Percentiles rank a stretch among this genome's conserved stretches.
phyloP scores from a whole-genome alignment of 148 eudicot genomes.

The Rhododendron vialii region DNA sequence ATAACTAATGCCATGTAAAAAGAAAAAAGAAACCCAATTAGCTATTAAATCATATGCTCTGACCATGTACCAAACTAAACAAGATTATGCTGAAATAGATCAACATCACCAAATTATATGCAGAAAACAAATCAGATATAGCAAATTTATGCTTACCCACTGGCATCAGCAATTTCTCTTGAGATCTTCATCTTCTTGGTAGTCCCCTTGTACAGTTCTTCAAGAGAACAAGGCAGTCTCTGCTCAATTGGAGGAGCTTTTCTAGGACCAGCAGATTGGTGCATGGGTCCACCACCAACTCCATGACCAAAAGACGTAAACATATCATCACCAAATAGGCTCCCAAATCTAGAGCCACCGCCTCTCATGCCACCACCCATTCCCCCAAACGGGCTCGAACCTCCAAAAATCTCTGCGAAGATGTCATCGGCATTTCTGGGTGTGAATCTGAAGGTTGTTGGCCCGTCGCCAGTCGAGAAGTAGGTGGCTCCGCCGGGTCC shows the following conservation, averaged over 20 bases:
- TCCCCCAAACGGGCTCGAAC: conserved; percentile 49
- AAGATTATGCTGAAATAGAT: not conserved
- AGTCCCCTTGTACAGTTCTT: conserved; percentile 45
- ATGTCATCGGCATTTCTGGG: conserved; percentile 67
- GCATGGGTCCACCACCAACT: conserved; percentile 33
- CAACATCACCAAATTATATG: no score
- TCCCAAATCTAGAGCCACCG: conserved; percentile 38
- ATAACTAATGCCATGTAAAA: not conserved
- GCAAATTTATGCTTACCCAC: conserved; percentile 30
- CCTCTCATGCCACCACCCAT: conserved; percentile 33
- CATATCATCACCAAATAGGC: conserved; percentile 44
- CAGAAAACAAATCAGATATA: not conserved
- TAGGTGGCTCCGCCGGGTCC: conserved; percentile 43
- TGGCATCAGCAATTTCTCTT: conserved; percentile 30
- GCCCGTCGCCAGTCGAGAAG: conserved; percentile 58
- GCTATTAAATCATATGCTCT: not conserved
- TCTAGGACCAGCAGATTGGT: conserved; percentile 33
- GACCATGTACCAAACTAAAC: not conserved
- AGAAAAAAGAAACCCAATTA: not conserved
- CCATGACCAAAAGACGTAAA: conserved; percentile 37
- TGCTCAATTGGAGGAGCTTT: conserved; percentile 38
- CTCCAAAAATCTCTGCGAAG: conserved; percentile 70
- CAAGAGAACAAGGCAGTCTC: conserved; percentile 37
- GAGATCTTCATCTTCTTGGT: conserved; percentile 52
- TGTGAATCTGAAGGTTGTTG: conserved; percentile 49